A percentile compares a stretch with the other conserved stretches of the same genome.
phyloP scores from a whole-genome alignment of 2,329 filamentous ascomycete genomes.

The Diaporthe citrichinensis region DNA sequence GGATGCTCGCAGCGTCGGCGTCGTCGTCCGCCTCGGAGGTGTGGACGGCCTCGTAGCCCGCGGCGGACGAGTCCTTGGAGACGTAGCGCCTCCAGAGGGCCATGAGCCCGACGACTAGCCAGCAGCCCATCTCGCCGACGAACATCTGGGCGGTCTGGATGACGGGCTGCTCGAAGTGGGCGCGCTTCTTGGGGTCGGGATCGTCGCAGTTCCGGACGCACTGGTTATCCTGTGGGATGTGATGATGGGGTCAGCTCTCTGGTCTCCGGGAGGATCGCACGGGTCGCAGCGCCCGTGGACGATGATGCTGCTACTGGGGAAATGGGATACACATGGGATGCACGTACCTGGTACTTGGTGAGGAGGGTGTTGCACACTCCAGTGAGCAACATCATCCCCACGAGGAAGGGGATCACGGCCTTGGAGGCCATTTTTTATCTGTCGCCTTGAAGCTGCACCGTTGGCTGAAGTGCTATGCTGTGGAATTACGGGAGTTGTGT shows the following conservation, averaged over 20 bases:
- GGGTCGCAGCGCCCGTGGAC: conserved; percentile 5
- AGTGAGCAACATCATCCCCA: conserved; percentile 96
- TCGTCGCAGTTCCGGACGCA: conserved; percentile 91
- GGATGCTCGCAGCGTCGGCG: conserved; percentile 61
- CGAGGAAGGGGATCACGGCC: conserved; percentile 84
- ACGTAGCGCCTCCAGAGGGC: conserved; percentile 74
- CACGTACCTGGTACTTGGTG: conserved; percentile 90
- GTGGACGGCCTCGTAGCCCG: conserved; percentile 77
- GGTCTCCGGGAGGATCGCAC: neutral
- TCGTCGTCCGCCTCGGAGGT: conserved; percentile 60
- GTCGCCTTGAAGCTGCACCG: conserved; percentile 17
- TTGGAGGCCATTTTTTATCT: conserved; percentile 74
- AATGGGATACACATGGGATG: conserved; percentile 12
- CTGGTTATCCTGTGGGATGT: conserved; percentile 84
- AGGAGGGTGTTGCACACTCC: conserved; percentile 97
- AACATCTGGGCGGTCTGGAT: conserved; percentile 99
- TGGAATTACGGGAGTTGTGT: neutral
- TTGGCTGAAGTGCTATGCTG: neutral
- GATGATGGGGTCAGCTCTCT: conserved; percentile 10
- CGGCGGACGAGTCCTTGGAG: conserved; percentile 56
- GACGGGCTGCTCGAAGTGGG: conserved; percentile 92
- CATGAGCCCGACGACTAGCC: conserved; percentile 85
- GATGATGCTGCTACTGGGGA: conserved; percentile 11
- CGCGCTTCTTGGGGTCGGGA: conserved; percentile 74
- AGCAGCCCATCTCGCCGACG: conserved; percentile 94